These are phyloP conservation scores for Dissophora globulifera DNA, from an alignment of 192 early-diverging fungal species.

Conservation along the genomic window DNA sequence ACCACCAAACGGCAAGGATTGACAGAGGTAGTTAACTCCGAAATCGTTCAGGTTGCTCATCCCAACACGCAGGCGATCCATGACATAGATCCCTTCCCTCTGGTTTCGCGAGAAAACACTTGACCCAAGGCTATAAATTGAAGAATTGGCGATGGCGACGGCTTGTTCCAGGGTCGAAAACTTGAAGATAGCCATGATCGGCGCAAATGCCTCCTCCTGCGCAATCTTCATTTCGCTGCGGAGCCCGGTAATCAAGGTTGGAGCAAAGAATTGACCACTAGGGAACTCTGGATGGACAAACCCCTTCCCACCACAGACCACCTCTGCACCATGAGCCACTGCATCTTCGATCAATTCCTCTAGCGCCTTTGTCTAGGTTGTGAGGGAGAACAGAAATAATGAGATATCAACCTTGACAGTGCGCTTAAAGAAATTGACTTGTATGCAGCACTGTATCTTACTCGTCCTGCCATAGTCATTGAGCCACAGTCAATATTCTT, in stretches of 20 bases:
- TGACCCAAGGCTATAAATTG: constrained; percentile 81
- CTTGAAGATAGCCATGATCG: constrained; percentile 83
- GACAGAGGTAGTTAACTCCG: constrained; percentile 85
- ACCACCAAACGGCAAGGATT: constrained; percentile 85
- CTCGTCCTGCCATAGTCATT: constrained; percentile 79
- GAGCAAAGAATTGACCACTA: constrained; percentile 82
- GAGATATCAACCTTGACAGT: background rate
- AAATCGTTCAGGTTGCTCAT: constrained; percentile 92
- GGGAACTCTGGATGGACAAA: constrained; percentile 77
- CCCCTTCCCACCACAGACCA: constrained; percentile 75
- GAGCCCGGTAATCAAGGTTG: constrained; percentile 84
- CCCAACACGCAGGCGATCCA: constrained; percentile 72
- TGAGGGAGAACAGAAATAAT: constrained; percentile 1
- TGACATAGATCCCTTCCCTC: constrained; percentile 66
- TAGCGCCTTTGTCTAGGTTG: constrained; percentile 62
- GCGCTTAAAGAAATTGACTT: too few species aligned
- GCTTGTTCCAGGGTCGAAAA: constrained; percentile 76
- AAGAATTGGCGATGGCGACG: constrained; percentile 72
- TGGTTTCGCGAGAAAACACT: constrained; percentile 82
- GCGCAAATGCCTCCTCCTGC: constrained; percentile 81
- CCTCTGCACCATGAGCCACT: constrained; percentile 77
- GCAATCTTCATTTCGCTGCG: constrained; percentile 81
- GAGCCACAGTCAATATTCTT: constrained; percentile 81
- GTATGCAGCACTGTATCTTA: too few species aligned
- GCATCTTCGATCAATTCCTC: constrained; percentile 79